Conservation (phyloP, 805 yeast genomes). For the Candida andamanensis region DNA sequence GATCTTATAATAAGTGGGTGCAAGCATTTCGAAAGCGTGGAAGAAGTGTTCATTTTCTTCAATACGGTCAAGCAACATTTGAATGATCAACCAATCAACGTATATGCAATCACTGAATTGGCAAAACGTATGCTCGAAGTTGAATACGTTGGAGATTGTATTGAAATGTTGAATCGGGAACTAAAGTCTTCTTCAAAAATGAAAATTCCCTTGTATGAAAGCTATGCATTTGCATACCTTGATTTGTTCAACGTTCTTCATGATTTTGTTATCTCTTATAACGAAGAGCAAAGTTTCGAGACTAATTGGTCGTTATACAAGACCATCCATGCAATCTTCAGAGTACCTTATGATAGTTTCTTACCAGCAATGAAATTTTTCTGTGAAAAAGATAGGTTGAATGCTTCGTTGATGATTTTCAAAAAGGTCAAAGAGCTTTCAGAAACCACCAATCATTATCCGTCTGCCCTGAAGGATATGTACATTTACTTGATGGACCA, state of each 20-base stretch:
- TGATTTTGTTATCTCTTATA: constrained; percentile 25
- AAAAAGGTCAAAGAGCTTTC: constrained; percentile 53
- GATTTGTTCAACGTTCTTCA: constrained; percentile 25
- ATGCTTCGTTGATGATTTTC: constrained; percentile 59
- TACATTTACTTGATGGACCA: constrained; percentile 56
- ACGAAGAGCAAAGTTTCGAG: constrained; percentile 26
- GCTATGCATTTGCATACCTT: constrained; percentile 21
- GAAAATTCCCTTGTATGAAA: constrained; percentile 17
- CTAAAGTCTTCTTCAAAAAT: constrained; percentile 32
- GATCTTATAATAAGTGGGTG: constrained; percentile 37
- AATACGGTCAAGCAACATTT: constrained; percentile 33
- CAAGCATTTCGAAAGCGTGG: constrained; percentile 21
- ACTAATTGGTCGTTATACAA: constrained; percentile 60
- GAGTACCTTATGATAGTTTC: constrained; percentile 54
- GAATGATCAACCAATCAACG: constrained; percentile 21
- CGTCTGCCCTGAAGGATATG: constrained; percentile 45
- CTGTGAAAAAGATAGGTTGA: constrained; percentile 49
- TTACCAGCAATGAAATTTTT: constrained; percentile 55
- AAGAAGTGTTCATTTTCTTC: constrained; percentile 27
- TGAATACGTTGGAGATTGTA: constrained; percentile 37
- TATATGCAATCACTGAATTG: constrained; percentile 25
- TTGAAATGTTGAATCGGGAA: constrained; percentile 37
- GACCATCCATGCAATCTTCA: constrained; percentile 49
- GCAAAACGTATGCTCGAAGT: constrained; percentile 24
- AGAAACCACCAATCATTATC: constrained; percentile 33